Base-by-base conservation (phyloP, 805 yeast species). In the Saccharomycopsis fibuligera region DNA sequence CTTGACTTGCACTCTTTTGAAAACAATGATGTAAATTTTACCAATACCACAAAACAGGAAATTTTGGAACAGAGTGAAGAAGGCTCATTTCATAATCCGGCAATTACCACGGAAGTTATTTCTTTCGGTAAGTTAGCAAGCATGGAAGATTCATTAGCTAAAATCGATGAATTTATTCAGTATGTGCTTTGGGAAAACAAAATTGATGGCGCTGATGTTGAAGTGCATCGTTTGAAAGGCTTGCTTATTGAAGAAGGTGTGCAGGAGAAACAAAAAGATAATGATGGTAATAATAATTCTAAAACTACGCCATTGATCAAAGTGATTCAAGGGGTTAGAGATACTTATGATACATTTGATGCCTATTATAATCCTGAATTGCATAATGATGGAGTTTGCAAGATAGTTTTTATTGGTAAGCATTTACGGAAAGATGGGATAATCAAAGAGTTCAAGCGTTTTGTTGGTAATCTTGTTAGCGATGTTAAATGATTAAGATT, bases 241-340 rank as follows among this genome's bases (percentile, higher is more conserved):
- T 63, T 86, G 8, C 54, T 89, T 5, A 73, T 81, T 2, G 53
- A 57, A 33, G 31, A 43, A 1, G 50, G 45, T 8, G 24, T 62
- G n/a, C 2, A 6, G 5, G 16, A 12, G 4, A 21, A 22, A n/a
- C 36, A 33, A 3, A 73, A 75, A 54, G 84, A 88, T 5, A 66
- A 91, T 9, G 98, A 93, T 62, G 97, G 95, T 10, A 98, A 91
- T 0, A 72, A 17, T 36, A 12, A 19, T 17, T 14, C 31, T 16
- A 22, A 14, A 10, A 21, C 31, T 10, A 23, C 9, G 27, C 37
- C 31, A 23, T 22, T 19, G 8, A 47, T 52, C 9, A 73, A 76
- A 54, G 85, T 89, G 5, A 66, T 93, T 9, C 99, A 93, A 62
- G 98, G 95, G 10, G 99, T 93, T 0, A 72, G 98, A 51, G 93